A percentile compares a stretch with the other conserved stretches of the same genome.
Conservation (phyloP, 73 alveolate species). For the Tetrahymena malaccensis region DNA sequence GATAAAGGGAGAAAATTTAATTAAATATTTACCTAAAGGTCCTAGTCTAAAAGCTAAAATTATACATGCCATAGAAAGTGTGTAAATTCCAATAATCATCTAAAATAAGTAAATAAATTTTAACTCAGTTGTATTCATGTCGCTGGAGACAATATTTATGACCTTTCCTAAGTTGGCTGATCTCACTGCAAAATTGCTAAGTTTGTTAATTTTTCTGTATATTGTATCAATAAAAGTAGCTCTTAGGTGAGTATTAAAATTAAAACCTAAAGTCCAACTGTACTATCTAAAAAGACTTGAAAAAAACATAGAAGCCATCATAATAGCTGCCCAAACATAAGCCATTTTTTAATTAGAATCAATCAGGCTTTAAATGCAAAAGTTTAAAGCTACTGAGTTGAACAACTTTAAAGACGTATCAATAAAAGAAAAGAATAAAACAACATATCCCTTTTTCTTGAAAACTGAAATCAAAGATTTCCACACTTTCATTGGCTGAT, state of each 20-base stretch:
- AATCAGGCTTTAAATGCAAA: background rate
- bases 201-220: background rate
- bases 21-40: background rate
- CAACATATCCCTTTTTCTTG: background rate
- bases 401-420: background rate
- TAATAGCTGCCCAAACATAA: background rate
- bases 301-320: background rate
- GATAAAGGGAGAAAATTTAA: background rate
- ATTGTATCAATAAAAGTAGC: background rate
- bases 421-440: background rate
- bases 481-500: background rate
- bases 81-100: constrained; percentile 1
- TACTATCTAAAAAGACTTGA: background rate
- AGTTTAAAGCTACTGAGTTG: background rate
- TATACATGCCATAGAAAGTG: background rate
- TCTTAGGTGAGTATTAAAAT: background rate
- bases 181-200: constrained; percentile 8
- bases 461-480: background rate
- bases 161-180: constrained; percentile 18
- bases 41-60: background rate
- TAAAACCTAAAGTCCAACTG: background rate
- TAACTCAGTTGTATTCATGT: constrained; percentile 8
- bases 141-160: constrained; percentile 26
- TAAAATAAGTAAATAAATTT: background rate
- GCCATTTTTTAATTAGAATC: background rate